phyloP scores from a whole-genome alignment of 805 yeast species.

The Komagataella ulmi region DNA sequence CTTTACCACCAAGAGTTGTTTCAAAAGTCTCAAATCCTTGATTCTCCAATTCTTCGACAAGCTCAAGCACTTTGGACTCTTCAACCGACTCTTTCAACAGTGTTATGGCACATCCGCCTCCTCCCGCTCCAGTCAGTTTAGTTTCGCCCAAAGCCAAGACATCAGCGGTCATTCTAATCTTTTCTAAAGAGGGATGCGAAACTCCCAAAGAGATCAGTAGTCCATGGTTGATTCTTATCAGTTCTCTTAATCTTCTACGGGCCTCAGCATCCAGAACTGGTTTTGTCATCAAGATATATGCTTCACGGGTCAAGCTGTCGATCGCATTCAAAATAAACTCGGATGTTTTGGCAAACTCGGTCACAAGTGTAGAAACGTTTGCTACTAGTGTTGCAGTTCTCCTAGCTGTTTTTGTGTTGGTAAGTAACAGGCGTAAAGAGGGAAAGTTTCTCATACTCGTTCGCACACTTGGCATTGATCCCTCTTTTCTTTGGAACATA shows the following conservation, averaged over 20 bases:
- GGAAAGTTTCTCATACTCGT: conserved; percentile 66
- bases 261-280: conserved; percentile 32
- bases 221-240: conserved; percentile 80
- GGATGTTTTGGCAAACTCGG: conserved; percentile 39
- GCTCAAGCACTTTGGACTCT: conserved; percentile 20
- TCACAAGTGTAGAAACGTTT: conserved; percentile 46
- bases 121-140: conserved; percentile 96
- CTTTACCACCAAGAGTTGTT: conserved; percentile 81
- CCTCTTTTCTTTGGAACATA: conserved; percentile 55
- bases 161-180: conserved; percentile 55
- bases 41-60: conserved; percentile 20
- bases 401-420: conserved; percentile 81
- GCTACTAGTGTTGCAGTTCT: conserved; percentile 77
- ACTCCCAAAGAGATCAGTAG: conserved; percentile 78
- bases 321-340: conserved; percentile 60
- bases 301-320: conserved; percentile 60
- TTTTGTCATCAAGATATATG: conserved; percentile 47
- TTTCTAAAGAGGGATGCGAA: conserved; percentile 83
- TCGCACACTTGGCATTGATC: conserved; percentile 47
- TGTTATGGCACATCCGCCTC: conserved; percentile 97
- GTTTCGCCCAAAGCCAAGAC: conserved; percentile 64
- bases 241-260: conserved; percentile 33
- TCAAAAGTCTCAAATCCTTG: conserved; percentile 63
- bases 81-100: conserved; percentile 33
- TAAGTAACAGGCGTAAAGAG: conserved; percentile 55